phyloP scores from a whole-genome alignment of 352 stramenopile genomes.

The Lagenidium sp. region DNA sequence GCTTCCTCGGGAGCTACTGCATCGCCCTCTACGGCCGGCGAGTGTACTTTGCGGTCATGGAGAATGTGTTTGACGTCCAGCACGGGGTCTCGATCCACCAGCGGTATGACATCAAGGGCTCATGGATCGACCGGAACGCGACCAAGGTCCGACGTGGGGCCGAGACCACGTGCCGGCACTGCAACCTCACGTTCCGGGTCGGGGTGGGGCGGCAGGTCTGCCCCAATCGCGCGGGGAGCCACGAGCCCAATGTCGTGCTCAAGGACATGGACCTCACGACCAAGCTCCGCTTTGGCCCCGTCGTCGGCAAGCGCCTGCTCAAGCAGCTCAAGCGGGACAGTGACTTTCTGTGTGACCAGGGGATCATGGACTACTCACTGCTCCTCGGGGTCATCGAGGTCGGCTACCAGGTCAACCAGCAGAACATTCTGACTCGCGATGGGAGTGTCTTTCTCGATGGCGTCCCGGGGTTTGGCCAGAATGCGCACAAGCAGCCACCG shows the following conservation, averaged over 20 bases:
- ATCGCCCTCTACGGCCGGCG: constrained; percentile 66
- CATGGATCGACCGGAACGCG: constrained; percentile 71
- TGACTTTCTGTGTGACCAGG: constrained; percentile 52
- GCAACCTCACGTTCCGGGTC: constrained; percentile 57
- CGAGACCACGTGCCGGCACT: constrained; percentile 61
- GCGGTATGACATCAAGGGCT: constrained; percentile 86
- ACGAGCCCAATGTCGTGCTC: constrained; percentile 67
- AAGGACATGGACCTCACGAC: constrained; percentile 80
- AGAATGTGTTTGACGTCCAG: constrained; percentile 83
- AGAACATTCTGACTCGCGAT: constrained; percentile 57
- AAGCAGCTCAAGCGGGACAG: constrained; percentile 60
- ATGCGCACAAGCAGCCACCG: neutral
- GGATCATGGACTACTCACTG: constrained; percentile 84
- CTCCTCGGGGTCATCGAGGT: constrained; percentile 72
- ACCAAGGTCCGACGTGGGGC: constrained; percentile 43
- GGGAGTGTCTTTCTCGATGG: constrained; percentile 40
- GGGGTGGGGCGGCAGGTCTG: constrained; percentile 41
- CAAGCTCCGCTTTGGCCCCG: constrained; percentile 53
- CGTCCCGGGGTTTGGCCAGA: neutral
- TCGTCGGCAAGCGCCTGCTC: constrained; percentile 29
- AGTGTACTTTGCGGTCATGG: constrained; percentile 84
- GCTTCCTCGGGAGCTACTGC: constrained; percentile 79
- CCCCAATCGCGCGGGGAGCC: constrained; percentile 43
- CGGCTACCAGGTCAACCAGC: constrained; percentile 62
- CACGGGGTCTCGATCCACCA: constrained; percentile 69